phyloP scores from a whole-genome alignment of 2,329 filamentous ascomycete species.

The Biscogniauxia sp. region DNA sequence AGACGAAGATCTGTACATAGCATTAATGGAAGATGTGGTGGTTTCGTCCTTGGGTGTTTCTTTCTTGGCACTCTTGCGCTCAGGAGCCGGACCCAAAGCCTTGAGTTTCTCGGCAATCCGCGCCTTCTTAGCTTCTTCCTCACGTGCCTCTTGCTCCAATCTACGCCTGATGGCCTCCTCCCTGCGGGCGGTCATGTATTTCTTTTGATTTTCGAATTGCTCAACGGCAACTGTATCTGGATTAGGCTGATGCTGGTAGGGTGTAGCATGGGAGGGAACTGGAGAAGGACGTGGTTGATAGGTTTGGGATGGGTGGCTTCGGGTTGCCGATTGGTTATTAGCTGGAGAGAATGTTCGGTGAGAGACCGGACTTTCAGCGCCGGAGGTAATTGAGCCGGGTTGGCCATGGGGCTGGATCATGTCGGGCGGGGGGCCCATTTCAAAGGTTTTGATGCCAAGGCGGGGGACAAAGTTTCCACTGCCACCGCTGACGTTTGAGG shows the following conservation, averaged over 20 bases:
- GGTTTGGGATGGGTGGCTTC: conserved; percentile 31
- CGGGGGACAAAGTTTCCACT: conserved; percentile 69
- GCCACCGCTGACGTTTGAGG: conserved; percentile 87
- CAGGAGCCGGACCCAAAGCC: conserved; percentile 63
- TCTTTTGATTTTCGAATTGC: conserved; percentile 64
- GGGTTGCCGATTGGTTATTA: conserved; percentile 21
- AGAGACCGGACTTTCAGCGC: conserved; percentile 50
- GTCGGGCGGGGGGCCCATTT: conserved; percentile 45
- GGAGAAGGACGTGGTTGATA: conserved; percentile 48
- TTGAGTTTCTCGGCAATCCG: conserved; percentile 71
- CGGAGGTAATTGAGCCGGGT: conserved; percentile 49
- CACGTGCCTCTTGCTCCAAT: conserved; percentile 66
- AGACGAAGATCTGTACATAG: no score
- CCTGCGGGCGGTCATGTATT: conserved; percentile 69
- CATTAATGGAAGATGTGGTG: no score
- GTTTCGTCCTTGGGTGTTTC: conserved; percentile 41
- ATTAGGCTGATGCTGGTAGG: conserved; percentile 37
- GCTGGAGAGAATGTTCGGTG: conserved; percentile 42
- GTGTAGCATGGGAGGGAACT: conserved; percentile 38
- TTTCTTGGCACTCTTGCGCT: conserved; percentile 58
- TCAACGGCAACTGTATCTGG: conserved; percentile 34
- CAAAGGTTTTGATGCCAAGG: conserved; percentile 40
- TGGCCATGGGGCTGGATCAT: conserved; percentile 36
- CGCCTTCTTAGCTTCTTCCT: conserved; percentile 69
- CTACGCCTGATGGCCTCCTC: conserved; percentile 68